These are phyloP conservation scores for Podospora anserina DNA, from an alignment of 495 filamentous ascomycete species.

Conservation along the genomic window DNA sequence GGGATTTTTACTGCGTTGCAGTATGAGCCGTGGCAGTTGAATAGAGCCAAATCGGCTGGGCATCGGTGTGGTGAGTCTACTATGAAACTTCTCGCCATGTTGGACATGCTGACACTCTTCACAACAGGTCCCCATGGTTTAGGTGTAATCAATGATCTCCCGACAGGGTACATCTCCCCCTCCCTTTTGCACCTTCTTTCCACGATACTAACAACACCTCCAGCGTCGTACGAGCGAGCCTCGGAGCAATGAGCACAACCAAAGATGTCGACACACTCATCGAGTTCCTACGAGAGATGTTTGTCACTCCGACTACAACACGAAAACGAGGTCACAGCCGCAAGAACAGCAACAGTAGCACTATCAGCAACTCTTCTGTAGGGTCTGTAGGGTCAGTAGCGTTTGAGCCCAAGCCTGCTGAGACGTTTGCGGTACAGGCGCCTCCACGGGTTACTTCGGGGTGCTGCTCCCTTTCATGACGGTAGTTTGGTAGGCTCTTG, in stretches of 20 bases:
- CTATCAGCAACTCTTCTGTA: not conserved
- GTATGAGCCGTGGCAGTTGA: conserved; percentile 58
- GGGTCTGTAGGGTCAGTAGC: not conserved
- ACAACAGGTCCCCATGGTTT: conserved; percentile 22
- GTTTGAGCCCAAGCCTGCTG: not conserved
- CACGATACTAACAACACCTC: conserved; percentile 13
- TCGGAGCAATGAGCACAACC: conserved; percentile 69
- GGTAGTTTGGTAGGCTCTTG: not conserved
- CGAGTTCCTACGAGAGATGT: conserved; percentile 54
- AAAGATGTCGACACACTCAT: conserved; percentile 59
- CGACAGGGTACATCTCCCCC: conserved; percentile 27
- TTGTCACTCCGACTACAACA: conserved; percentile 26
- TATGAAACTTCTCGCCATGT: not conserved
- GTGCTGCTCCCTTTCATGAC: not conserved
- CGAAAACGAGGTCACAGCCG: not conserved
- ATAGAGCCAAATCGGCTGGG: conserved; percentile 58
- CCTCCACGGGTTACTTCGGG: not conserved
- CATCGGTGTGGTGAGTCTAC: conserved; percentile 53
- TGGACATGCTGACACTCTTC: conserved; percentile 40
- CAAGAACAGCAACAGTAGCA: conserved; percentile 8
- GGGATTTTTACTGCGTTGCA: conserved; percentile 44
- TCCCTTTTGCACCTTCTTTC: too few species aligned
- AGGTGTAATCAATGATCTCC: conserved; percentile 33
- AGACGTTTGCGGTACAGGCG: not conserved
- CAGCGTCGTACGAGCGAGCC: conserved; percentile 61